Percentiles rank a stretch among this genome's conserved stretches.
Evolutionary conservation across 257 asterid genomes (phyloP).

Genomic region (Petunia axillaris): DNA sequence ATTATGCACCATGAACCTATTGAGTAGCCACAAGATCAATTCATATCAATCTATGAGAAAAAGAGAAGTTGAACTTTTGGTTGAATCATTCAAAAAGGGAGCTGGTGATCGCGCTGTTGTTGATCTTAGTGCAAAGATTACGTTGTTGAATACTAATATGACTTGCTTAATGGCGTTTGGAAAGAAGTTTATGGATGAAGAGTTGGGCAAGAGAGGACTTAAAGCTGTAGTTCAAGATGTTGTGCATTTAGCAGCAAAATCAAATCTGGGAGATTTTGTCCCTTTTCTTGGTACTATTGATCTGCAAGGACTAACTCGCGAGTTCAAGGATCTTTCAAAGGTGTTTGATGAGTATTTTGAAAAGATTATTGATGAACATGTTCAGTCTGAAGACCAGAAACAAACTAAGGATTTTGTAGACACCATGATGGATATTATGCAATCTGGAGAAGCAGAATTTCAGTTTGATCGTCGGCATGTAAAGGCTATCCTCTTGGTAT

Average conservation of each 20-base stretch:
- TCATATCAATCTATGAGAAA: neutral
- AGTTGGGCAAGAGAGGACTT: neutral
- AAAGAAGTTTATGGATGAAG: neutral
- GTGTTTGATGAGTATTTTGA: slow-evolving; percentile 28
- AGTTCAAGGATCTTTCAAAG: slow-evolving; percentile 1
- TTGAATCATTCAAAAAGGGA: neutral
- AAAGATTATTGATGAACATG: slow-evolving; percentile 27
- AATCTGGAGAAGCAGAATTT: slow-evolving; percentile 24
- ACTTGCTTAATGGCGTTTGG: slow-evolving; percentile 12
- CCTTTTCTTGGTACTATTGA: slow-evolving; percentile 26
- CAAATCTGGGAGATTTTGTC: slow-evolving; percentile 7
- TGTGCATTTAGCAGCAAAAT: neutral
- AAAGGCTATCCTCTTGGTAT: neutral
- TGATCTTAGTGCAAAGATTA: neutral
- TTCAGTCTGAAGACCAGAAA: neutral
- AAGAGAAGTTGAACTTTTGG: neutral
- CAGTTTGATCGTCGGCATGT: slow-evolving; percentile 8
- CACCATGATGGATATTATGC: slow-evolving; percentile 22
- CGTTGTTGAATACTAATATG: neutral
- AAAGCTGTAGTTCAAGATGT: neutral
- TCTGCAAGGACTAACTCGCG: slow-evolving; percentile 29
- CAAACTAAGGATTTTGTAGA: slow-evolving; percentile 21
- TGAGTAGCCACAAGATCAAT: slow-evolving; percentile 23
- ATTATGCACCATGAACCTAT: slow-evolving; percentile 26
- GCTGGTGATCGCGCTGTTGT: neutral